Percentiles rank a stretch among this genome's conserved stretches.
phyloP scores from a whole-genome alignment of 495 filamentous ascomycete genomes.

The Penicillium cosmopolitanum region DNA sequence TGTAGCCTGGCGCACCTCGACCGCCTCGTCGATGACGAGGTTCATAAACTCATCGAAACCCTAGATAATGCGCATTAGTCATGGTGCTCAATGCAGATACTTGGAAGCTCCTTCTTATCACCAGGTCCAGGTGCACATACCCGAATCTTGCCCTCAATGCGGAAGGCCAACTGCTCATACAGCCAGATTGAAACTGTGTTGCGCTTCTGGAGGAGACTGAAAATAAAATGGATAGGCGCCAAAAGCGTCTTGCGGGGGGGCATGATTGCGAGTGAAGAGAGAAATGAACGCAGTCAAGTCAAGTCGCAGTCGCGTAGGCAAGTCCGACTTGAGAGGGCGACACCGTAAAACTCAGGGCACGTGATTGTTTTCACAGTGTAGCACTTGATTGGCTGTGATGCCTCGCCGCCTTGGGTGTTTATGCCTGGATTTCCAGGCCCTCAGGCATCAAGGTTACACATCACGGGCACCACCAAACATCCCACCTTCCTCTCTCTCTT shows the following conservation, averaged over 20 bases:
- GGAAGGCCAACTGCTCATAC: conserved; percentile 89
- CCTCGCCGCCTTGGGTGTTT: not conserved
- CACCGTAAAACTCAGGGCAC: not conserved
- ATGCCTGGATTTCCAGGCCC: not conserved
- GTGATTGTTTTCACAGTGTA: conserved; percentile 17
- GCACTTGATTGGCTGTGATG: not conserved
- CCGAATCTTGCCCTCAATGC: conserved; percentile 94
- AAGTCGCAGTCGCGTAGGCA: not conserved
- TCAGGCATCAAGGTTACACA: conserved; percentile 16
- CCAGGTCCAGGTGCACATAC: conserved; percentile 44
- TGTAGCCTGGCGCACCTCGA: conserved; percentile 84
- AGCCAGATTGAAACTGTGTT: conserved; percentile 92
- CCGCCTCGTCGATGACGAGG: conserved; percentile 91
- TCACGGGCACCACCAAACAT: conserved; percentile 43
- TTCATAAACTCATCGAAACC: conserved; percentile 99
- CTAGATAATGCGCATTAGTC: conserved; percentile 41
- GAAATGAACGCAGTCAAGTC: not conserved
- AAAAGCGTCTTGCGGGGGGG: conserved; percentile 88
- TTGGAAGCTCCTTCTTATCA: not conserved
- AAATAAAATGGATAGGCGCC: conserved; percentile 98
- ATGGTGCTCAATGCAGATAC: not conserved
- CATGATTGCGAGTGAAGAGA: conserved; percentile 56
- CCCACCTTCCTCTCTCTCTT: conserved; percentile 36
- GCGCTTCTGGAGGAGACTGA: conserved; percentile 89
- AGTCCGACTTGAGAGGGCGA: not conserved